Base-by-base conservation (phyloP, 2,329 filamentous ascomycete species). In the Hymenoscyphus repandus region DNA sequence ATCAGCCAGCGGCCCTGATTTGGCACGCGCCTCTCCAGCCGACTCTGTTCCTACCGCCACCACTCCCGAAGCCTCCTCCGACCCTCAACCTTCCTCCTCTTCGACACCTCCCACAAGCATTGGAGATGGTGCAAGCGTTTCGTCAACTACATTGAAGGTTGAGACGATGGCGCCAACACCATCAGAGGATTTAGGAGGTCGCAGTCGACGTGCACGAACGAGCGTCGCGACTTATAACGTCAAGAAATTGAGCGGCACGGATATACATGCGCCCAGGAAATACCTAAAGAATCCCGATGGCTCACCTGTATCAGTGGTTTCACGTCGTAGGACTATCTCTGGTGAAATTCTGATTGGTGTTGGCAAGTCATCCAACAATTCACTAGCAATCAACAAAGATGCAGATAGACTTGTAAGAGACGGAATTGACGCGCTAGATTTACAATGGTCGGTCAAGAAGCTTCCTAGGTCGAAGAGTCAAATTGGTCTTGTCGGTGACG, bases 171-270 rank as follows among this genome's bases (percentile, higher is more conserved):
- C 33, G 42, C 15, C 20, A 13, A 31, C 32, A 38, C 47, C 47
- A 37, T 17, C 45, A 10, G 51, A 37, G 31, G 45, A 50, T n/a
- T 39, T 50, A n/a, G 45, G 66, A 45, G 62, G 64, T 49, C 78
- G 81, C 50, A 74, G 78, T 54, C 76, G 76, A 59, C 79, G 83
- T 61, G 70, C 74, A 34, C 76, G 79, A 55, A 62, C 69, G n/a
- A 76, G 74, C 47, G 71, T 80, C 15, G 75, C 79, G 11, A 78
- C 83, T 13, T 89, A 89, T 69, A 89, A 89, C 60, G 69, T 86
- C 13, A 74, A 80, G 56, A 76, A 79, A 59, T 72, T 86, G 46
- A 77, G 75, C 51, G 82, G 83, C 58, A 86, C 80, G 43, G 75
- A 77, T 27, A 73, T 77, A 39, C 82, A 85, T 58, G 81, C 58